Conservation (phyloP, 2,329 filamentous ascomycete genomes). For the Claviceps lovelessii region DNA sequence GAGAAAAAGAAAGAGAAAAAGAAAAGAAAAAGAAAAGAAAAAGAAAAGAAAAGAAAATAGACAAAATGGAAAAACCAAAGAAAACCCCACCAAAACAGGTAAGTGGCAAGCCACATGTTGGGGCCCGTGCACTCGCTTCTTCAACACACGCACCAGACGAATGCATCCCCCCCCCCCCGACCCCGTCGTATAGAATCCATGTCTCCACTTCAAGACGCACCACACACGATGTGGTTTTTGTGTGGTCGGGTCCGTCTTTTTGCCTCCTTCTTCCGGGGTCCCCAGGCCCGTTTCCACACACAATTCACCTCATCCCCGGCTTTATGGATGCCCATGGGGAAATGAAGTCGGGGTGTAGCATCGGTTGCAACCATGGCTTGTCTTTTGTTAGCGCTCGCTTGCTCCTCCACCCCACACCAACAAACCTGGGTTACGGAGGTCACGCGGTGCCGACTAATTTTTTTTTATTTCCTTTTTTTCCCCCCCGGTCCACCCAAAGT, state of each 20-base stretch:
- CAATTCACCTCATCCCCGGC: neutral
- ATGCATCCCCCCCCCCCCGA: neutral
- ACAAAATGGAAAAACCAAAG: no score
- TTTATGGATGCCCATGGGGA: slow-evolving; percentile 2
- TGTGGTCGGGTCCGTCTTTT: neutral
- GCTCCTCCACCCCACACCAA: neutral
- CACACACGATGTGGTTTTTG: neutral
- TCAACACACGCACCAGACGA: neutral
- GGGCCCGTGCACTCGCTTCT: neutral
- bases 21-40: neutral
- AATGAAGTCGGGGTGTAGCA: neutral
- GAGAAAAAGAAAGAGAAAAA: neutral
- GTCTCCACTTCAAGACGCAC: neutral
- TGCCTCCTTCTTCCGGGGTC: neutral
- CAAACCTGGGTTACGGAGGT: neutral
- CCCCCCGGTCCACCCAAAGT: no score
- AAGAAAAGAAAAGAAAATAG: no score
- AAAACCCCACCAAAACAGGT: neutral
- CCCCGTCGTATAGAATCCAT: neutral
- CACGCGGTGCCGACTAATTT: neutral
- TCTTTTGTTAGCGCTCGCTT: neutral
- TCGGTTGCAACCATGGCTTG: neutral
- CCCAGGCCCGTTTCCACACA: neutral
- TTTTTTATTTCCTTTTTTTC: neutral
- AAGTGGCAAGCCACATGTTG: neutral